Conservation (phyloP, 164 flowering plant species). For the Amborella trichopoda region DNA sequence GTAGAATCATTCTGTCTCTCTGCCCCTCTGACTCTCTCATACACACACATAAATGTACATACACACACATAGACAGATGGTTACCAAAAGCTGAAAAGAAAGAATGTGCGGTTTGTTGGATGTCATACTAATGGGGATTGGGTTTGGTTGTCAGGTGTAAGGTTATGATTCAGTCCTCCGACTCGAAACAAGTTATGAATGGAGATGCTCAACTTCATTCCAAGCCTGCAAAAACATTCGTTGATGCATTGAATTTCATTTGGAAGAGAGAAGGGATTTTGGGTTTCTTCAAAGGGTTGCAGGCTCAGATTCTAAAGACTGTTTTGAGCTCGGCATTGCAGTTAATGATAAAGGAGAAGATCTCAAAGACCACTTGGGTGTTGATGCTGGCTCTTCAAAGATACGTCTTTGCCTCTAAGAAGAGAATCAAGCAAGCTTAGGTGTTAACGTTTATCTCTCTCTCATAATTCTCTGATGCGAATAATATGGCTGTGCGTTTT, state of each 20-base stretch:
- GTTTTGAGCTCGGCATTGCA: conserved; percentile 71
- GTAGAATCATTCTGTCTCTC: too few species aligned
- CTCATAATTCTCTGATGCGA: too few species aligned
- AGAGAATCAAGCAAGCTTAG: conserved; percentile 28
- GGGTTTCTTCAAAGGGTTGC: conserved; percentile 67
- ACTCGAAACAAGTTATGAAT: conserved; percentile 25
- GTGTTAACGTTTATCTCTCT: too few species aligned
- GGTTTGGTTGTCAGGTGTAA: conserved; percentile 45
- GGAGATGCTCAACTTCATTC: conserved; percentile 10
- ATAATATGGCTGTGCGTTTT: too few species aligned
- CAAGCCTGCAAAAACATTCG: conserved; percentile 10
- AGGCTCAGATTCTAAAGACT: conserved; percentile 73
- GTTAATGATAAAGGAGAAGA: conserved; percentile 78
- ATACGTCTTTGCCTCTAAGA: conserved; percentile 26
- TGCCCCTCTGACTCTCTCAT: too few species aligned
- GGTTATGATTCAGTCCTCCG: conserved; percentile 78
- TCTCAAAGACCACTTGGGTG: conserved; percentile 56
- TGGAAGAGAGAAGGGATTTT: conserved; percentile 37
- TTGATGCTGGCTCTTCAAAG: conserved; percentile 43
- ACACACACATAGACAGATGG: too few species aligned
- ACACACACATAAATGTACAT: too few species aligned
- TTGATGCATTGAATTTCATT: conserved; percentile 5
- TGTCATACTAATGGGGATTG: too few species aligned
- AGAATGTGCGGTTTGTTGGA: too few species aligned
- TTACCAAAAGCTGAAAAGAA: too few species aligned